A percentile compares a stretch with the other conserved stretches of the same genome.
Conservation (phyloP, 176 grass and related monocot genomes). For the Oryza meridionalis region DNA sequence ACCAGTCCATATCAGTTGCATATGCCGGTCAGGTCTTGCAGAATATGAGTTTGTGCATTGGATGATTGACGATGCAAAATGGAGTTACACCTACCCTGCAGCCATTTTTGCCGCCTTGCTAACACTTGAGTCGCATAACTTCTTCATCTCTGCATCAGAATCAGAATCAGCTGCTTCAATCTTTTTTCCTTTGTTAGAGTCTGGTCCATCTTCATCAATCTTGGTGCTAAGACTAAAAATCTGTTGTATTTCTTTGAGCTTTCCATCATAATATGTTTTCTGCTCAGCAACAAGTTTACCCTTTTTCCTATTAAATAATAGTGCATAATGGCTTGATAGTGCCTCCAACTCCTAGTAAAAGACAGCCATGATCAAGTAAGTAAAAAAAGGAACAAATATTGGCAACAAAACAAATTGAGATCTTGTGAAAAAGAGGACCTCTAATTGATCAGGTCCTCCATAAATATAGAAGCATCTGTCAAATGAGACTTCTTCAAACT, state of each 20-base stretch:
- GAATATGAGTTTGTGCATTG: conserved; percentile 2
- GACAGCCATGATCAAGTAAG: conserved; percentile 1
- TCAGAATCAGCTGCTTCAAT: conserved; percentile 69
- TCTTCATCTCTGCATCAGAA: conserved; percentile 84
- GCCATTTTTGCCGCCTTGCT: conserved; percentile 97
- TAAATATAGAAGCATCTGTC: conserved; percentile 99
- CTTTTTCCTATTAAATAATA: conserved; percentile 93
- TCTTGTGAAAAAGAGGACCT: conserved; percentile 60
- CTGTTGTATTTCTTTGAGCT: conserved; percentile 81
- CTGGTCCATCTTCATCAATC: conserved; percentile 72
- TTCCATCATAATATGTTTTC: conserved; percentile 80
- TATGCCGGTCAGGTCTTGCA: not conserved
- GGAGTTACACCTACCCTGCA: conserved; percentile 64
- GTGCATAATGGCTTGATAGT: conserved; percentile 86
- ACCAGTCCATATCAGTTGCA: not conserved
- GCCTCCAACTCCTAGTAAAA: conserved; percentile 85
- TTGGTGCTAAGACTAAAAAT: conserved; percentile 73
- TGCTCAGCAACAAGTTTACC: conserved; percentile 76
- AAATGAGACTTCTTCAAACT: conserved; percentile 94
- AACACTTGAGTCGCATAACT: conserved; percentile 80
- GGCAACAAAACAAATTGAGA: conserved; percentile 13
- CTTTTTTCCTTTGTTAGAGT: conserved; percentile 82
- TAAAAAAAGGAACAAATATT: conserved; percentile 21
- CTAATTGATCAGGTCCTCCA: conserved; percentile 95
- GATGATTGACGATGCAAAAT: conserved; percentile 16